Evolutionary conservation across 768 basidiomycete species (phyloP).

Genomic region (Suillus americanus): DNA sequence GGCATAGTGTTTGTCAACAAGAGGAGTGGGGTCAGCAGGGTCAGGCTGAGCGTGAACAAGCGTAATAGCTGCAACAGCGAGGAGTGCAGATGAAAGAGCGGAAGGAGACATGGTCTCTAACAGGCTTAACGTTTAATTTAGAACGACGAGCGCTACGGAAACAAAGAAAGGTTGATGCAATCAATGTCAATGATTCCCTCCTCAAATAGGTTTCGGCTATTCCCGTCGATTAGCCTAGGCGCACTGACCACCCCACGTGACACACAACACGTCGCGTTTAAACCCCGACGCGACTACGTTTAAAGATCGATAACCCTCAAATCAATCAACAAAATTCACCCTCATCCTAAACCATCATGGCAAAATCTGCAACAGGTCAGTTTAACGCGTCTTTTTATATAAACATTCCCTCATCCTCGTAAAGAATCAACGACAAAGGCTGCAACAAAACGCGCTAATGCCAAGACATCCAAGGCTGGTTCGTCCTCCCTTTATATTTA

Average conservation of each 20-base stretch:
- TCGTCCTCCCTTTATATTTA: constrained; percentile 13
- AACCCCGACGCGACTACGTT: constrained; percentile 25
- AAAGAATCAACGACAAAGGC: constrained; percentile 53
- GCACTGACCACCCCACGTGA: constrained; percentile 31
- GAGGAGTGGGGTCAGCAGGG: constrained; percentile 45
- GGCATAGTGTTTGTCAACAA: constrained; percentile 44
- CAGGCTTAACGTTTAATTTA: not conserved
- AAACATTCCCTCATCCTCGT: constrained; percentile 7
- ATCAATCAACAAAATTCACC: constrained; percentile 5
- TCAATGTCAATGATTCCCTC: not conserved
- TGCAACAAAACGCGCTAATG: constrained; percentile 54
- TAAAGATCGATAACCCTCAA: constrained; percentile 8
- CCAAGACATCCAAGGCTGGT: constrained; percentile 42
- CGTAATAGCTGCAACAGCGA: constrained; percentile 31
- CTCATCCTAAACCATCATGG: constrained; percentile 37
- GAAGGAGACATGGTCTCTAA: constrained; percentile 36
- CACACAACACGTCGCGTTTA: constrained; percentile 11
- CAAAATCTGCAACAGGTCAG: constrained; percentile 51
- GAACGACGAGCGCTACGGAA: not conserved
- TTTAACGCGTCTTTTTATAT: not conserved
- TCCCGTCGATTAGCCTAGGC: constrained; percentile 3
- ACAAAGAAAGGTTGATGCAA: not conserved
- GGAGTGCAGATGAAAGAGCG: constrained; percentile 45
- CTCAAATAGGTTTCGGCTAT: constrained; percentile 25
- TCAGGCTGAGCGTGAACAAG: constrained; percentile 32